Conservation (phyloP, 331 rosid species). For the Prunus yedoensis region DNA sequence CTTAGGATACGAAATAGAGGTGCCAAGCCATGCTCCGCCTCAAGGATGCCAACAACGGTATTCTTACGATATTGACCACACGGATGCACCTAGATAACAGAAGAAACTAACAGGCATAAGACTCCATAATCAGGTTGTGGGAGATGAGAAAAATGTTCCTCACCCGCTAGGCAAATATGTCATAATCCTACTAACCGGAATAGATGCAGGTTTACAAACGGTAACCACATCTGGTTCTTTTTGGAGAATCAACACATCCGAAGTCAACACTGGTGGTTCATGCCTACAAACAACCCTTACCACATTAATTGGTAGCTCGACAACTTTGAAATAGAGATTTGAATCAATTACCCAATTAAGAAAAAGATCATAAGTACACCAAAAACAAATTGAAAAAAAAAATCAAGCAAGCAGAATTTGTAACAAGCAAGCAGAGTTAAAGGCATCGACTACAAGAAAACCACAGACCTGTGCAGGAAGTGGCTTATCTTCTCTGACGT, state of each 20-base stretch:
- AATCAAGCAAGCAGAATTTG: not conserved
- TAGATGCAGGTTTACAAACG: conserved; percentile 89
- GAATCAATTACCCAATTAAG: not conserved
- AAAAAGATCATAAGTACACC: not conserved
- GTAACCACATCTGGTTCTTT: conserved; percentile 72
- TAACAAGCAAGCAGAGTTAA: not conserved
- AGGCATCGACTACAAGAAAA: conserved; percentile 4
- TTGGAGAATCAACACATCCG: conserved; percentile 52
- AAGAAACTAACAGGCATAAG: conserved; percentile 30
- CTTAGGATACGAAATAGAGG: conserved; percentile 92
- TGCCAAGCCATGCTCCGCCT: conserved; percentile 84
- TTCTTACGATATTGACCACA: conserved; percentile 99
- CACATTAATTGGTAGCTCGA: conserved; percentile 36
- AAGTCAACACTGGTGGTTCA: conserved; percentile 95
- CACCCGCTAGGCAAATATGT: not conserved
- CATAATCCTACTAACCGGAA: conserved; percentile 62
- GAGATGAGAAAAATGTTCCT: not conserved
- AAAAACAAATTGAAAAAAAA: not conserved
- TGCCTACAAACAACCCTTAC: conserved; percentile 59
- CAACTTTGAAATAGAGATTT: conserved; percentile 20
- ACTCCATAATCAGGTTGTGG: not conserved
- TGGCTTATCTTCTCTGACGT: conserved; percentile 93
- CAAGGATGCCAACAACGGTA: conserved; percentile 87
- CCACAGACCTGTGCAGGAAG: conserved; percentile 81
- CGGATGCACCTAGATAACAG: conserved; percentile 81